Evolutionary conservation across 2,329 filamentous ascomycete species (phyloP), one percentile per base, ranked within the genome.

Genomic region (Xylaria sp.): DNA sequence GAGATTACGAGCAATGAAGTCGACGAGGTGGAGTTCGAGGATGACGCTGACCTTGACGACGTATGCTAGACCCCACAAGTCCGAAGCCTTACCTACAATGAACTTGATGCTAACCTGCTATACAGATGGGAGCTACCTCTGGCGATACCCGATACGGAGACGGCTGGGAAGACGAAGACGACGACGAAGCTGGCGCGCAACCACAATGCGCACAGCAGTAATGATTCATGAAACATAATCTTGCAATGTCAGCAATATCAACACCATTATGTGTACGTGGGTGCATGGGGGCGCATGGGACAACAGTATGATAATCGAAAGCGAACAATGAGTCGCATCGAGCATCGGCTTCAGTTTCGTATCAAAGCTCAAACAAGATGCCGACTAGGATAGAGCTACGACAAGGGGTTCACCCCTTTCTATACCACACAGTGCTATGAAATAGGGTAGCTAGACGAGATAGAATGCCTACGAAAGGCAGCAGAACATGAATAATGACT

Each of bases 1-100:
- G 76, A 82, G 8, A 87, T 93, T 63, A 79, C 84, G 64, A 84
- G 86, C 0, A 87, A 93, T 0, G 85, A 90, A 60, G 80, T 92
- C 7, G 94, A 97, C 59, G 92, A 97, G 65, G 91, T 97, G 0
- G 84, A 91, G 2, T 96, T 90, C 68, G 89, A 96, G 63, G 83
- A 84, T n/a, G 85, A 92, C 65, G 91, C 86, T 2, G 87, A 92
- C 68, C 83, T 96, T 67, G 91, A 97, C 55, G 86, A 92, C 70
- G 86, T 88, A 74, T 75, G 81, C 76, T 47, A 19, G 57, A 50
- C 55, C 50, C 23, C 44, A 3, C 16, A 19, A 56, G 42, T 8
- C 8, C 3, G 19, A 13, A 46, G 50, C n/a, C 9, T 51, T 4
- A 48, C 13, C 46, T 13, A 42, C 4, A 8, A 13, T 9, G 2